Conservation (phyloP, 2,329 filamentous ascomycete species). For the Aspergillus sp. region DNA sequence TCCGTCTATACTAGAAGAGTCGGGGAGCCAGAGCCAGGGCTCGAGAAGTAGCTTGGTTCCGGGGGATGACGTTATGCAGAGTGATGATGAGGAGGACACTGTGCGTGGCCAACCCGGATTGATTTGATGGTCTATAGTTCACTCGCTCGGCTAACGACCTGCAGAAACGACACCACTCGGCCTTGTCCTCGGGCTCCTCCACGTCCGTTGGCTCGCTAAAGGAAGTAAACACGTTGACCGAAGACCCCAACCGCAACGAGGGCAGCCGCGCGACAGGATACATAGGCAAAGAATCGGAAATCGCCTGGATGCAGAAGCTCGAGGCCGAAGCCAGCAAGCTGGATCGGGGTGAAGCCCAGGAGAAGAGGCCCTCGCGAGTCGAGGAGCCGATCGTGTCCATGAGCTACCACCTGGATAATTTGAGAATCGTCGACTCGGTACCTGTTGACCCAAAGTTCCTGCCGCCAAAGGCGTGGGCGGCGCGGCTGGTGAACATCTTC, state of each 20-base stretch:
- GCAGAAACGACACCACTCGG: not conserved
- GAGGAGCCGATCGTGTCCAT: not conserved
- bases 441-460: not conserved
- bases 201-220: slow-evolving; percentile 1
- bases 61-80: not conserved
- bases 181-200: not conserved
- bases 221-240: slow-evolving; percentile 6
- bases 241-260: slow-evolving; percentile 8
- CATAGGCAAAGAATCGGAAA: slow-evolving; percentile 11
- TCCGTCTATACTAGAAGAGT: not conserved
- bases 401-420: slow-evolving; percentile 11
- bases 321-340: not conserved
- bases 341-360: not conserved
- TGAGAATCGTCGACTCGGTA: not conserved
- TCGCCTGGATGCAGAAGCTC: slow-evolving; percentile 14
- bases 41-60: not conserved
- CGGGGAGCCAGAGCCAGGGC: not conserved
- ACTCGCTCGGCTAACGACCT: not conserved
- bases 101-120: not conserved
- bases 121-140: not conserved
- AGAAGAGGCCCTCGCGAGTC: not conserved
- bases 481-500: slow-evolving; percentile 43
- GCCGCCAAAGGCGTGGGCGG: slow-evolving; percentile 29
- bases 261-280: slow-evolving; percentile 8
- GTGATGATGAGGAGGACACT: not conserved